These are phyloP conservation scores for Claviceps pusilla DNA, from an alignment of 2,329 filamentous ascomycete species.

Conservation along the genomic window DNA sequence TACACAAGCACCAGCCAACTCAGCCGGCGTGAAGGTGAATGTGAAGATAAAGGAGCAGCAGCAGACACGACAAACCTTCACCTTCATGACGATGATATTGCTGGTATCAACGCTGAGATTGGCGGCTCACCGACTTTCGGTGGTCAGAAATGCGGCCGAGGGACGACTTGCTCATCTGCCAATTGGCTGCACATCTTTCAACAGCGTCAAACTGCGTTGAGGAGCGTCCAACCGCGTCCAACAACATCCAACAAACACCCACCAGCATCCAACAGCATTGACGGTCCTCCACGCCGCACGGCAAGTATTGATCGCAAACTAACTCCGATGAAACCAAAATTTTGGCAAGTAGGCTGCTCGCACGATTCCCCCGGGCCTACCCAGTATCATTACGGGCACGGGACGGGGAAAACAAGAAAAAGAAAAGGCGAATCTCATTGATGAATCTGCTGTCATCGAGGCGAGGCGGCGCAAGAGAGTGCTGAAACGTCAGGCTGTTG, in stretches of 20 bases:
- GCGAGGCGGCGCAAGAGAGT: not conserved
- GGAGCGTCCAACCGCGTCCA: too few species aligned
- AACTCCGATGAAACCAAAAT: not conserved
- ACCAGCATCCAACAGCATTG: not conserved
- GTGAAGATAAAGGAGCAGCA: too few species aligned
- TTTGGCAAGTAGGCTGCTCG: not conserved
- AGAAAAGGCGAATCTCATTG: not conserved
- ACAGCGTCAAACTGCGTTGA: too few species aligned
- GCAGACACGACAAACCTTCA: not conserved
- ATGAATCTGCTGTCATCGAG: not conserved
- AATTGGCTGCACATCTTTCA: not conserved
- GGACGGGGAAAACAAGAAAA: not conserved
- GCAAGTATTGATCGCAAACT: not conserved
- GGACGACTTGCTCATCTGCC: too few species aligned
- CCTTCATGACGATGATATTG: not conserved
- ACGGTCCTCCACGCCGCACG: not conserved
- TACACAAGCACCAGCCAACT: not conserved
- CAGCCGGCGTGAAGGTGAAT: not conserved
- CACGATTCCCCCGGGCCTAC: not conserved
- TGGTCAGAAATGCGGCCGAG: too few species aligned
- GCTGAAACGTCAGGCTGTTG: not conserved
- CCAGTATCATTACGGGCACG: too few species aligned
- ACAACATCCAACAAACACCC: not conserved
- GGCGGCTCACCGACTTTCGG: not conserved
- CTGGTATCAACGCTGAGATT: not conserved